A percentile compares a stretch with the other conserved stretches of the same genome.
phyloP scores from a whole-genome alignment of 1,284 basidiomycete species.

The Heterobasidion parviporum region DNA sequence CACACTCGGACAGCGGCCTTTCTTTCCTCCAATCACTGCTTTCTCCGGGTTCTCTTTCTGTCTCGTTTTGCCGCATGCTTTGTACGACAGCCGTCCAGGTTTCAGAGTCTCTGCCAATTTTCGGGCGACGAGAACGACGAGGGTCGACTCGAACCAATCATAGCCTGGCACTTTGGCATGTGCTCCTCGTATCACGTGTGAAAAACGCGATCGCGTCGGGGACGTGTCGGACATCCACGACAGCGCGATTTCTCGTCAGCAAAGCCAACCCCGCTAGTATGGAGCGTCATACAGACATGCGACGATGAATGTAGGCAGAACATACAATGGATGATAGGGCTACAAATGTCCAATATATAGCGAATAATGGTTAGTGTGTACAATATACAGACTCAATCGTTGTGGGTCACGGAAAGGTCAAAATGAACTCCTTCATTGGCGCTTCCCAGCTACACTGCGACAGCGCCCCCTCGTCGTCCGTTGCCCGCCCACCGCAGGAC shows the following conservation, averaged over 20 bases:
- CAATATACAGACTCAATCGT: no score
- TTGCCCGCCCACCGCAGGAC: constrained; percentile 38
- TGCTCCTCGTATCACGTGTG: background rate
- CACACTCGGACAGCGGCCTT: background rate
- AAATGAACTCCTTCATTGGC: constrained; percentile 52
- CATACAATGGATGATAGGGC: background rate
- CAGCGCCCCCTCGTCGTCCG: constrained; percentile 28
- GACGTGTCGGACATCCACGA: background rate
- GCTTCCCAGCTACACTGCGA: constrained; percentile 52
- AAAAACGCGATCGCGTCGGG: background rate
- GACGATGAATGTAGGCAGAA: no score
- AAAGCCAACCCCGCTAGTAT: no score
- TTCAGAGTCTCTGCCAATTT: background rate
- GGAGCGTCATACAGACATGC: no score
- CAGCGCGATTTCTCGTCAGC: background rate
- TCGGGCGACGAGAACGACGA: background rate
- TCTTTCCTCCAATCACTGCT: background rate
- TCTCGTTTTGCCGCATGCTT: no score
- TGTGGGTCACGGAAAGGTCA: constrained; percentile 49
- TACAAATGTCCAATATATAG: background rate
- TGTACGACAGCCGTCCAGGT: no score
- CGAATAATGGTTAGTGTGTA: background rate
- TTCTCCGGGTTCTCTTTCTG: no score
- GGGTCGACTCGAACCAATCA: background rate
- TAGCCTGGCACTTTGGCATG: background rate